phyloP scores from a whole-genome alignment of 345 rosid species.

The Brassica cretica region DNA sequence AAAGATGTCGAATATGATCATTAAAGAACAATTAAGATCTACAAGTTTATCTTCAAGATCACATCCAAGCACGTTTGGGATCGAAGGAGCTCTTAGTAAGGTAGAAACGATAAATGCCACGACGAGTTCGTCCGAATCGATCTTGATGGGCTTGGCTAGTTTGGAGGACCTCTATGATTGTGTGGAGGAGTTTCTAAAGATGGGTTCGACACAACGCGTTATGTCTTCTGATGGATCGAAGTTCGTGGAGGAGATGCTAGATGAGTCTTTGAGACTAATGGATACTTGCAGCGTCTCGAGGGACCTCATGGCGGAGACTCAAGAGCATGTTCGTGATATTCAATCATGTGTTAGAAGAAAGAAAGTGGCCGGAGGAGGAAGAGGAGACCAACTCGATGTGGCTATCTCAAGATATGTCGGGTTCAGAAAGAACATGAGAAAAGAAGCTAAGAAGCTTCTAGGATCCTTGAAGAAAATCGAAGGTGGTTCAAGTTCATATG shows the following conservation, averaged over 20 bases:
- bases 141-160: slow-evolving; percentile 40
- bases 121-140: slow-evolving; percentile 39
- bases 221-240: slow-evolving; percentile 41
- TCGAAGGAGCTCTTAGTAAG: slow-evolving; percentile 56
- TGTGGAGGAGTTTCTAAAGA: slow-evolving; percentile 52
- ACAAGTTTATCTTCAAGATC: slow-evolving; percentile 69
- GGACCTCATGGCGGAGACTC: slow-evolving; percentile 50
- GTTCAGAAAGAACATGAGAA: slow-evolving; percentile 59
- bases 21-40: slow-evolving; percentile 51
- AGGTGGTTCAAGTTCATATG: slow-evolving; percentile 13
- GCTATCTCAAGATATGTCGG: slow-evolving; percentile 32
- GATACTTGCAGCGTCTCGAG: slow-evolving; percentile 59
- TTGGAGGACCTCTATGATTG: slow-evolving; percentile 51
- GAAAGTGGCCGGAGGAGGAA: slow-evolving; percentile 41
- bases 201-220: slow-evolving; percentile 55
- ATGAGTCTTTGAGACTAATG: slow-evolving; percentile 54
- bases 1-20: slow-evolving; percentile 38
- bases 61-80: slow-evolving; percentile 53
- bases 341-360: slow-evolving; percentile 63
- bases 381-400: slow-evolving; percentile 26
- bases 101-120: slow-evolving; percentile 40
- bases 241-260: slow-evolving; percentile 54
- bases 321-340: slow-evolving; percentile 51
- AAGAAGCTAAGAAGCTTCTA: slow-evolving; percentile 52
- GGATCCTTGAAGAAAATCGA: slow-evolving; percentile 54